Conservation (phyloP, 257 asterid species). For the Gentiana straminea region DNA sequence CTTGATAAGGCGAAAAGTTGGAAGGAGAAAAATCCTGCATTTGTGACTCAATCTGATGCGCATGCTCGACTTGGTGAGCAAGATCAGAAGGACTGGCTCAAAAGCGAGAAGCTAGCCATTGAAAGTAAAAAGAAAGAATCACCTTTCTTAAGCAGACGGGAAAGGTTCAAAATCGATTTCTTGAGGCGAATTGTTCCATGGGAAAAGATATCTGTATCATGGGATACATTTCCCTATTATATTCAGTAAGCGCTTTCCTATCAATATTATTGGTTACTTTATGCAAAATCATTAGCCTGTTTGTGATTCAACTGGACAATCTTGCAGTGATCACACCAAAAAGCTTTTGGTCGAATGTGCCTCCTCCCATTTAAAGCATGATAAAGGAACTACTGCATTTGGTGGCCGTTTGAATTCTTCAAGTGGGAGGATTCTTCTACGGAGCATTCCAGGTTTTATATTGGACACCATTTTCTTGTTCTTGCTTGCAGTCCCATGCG, state of each 20-base stretch:
- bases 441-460: slow-evolving; percentile 67
- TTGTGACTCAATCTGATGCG: slow-evolving; percentile 36
- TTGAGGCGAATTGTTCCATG: slow-evolving; percentile 82
- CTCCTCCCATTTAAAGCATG: slow-evolving; percentile 77
- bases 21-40: slow-evolving; percentile 28
- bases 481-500: neutral
- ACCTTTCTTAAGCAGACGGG: slow-evolving; percentile 61
- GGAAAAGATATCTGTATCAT: slow-evolving; percentile 79
- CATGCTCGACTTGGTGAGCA: slow-evolving; percentile 86
- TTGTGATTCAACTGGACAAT: slow-evolving; percentile 18
- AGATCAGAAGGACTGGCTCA: slow-evolving; percentile 92
- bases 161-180: slow-evolving; percentile 73
- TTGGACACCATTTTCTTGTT: neutral
- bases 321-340: slow-evolving; percentile 62
- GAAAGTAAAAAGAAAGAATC: slow-evolving; percentile 88
- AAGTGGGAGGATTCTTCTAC: slow-evolving; percentile 83
- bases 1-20: slow-evolving; percentile 34
- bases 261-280: slow-evolving; percentile 5
- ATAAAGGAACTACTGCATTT: slow-evolving; percentile 47
- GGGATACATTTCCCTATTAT: slow-evolving; percentile 95
- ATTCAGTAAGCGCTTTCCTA: slow-evolving; percentile 42
- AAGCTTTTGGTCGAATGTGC: slow-evolving; percentile 79
- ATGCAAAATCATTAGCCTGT: slow-evolving; percentile 10
- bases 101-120: slow-evolving; percentile 62
- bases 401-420: slow-evolving; percentile 79